These are phyloP conservation scores for Aspergillus conjunctus DNA, from an alignment of 495 filamentous ascomycete species.

Conservation along the genomic window DNA sequence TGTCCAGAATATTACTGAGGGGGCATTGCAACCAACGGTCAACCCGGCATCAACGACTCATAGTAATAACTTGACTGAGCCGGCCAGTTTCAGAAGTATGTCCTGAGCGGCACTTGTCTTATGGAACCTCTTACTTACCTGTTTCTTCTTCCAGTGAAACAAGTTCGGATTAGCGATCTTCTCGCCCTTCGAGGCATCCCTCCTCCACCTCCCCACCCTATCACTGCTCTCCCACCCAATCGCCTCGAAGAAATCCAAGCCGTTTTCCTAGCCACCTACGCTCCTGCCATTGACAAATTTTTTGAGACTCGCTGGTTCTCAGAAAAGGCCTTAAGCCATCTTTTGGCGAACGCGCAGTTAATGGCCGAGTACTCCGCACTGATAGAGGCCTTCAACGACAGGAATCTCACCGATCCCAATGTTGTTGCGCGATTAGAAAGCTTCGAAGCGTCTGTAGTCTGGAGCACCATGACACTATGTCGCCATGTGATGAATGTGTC, in stretches of 20 bases:
- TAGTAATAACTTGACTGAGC: conserved; percentile 29
- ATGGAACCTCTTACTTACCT: conserved; percentile 7
- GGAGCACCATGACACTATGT: conserved; percentile 59
- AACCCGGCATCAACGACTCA: conserved; percentile 32
- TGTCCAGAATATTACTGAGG: conserved; percentile 40
- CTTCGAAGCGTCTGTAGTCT: conserved; percentile 72
- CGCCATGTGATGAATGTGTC: conserved; percentile 45
- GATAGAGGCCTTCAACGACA: conserved; percentile 52
- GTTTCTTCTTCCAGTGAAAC: conserved; percentile 55
- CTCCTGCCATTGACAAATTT: conserved; percentile 73
- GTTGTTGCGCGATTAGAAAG: conserved; percentile 56
- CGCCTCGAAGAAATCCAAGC: conserved; percentile 69
- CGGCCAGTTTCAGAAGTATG: conserved; percentile 43
- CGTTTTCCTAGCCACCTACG: conserved; percentile 76
- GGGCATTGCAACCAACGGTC: conserved; percentile 33
- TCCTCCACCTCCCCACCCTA: conserved; percentile 61
- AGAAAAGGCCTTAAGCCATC: conserved; percentile 49
- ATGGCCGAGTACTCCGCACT: conserved; percentile 65
- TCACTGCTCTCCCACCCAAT: conserved; percentile 53
- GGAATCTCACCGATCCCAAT: conserved; percentile 42
- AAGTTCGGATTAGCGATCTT: conserved; percentile 74
- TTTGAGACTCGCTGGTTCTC: conserved; percentile 86
- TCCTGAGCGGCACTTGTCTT: not conserved
- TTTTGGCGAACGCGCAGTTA: conserved; percentile 60
- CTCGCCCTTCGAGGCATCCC: conserved; percentile 65